These are phyloP conservation scores for Aegilops bicornis DNA, from an alignment of 176 grass and related monocot species.

Conservation along the genomic window DNA sequence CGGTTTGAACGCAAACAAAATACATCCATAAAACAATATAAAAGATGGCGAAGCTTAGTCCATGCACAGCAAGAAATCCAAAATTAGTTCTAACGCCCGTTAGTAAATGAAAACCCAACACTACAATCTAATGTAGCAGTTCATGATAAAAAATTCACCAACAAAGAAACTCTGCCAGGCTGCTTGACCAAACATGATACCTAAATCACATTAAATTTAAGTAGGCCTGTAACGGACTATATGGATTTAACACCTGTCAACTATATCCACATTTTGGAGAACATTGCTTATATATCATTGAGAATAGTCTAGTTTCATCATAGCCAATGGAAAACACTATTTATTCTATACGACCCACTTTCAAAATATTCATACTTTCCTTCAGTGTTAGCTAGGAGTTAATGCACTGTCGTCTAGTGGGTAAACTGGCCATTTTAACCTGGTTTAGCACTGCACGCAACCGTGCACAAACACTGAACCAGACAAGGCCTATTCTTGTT, in stretches of 20 bases:
- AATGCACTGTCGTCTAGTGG: background rate
- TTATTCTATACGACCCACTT: background rate
- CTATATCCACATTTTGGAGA: background rate
- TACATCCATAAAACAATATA: background rate
- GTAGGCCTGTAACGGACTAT: background rate
- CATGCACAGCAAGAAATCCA: background rate
- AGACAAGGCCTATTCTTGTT: background rate
- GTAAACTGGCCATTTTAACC: background rate
- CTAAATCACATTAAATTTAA: background rate
- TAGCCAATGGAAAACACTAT: background rate
- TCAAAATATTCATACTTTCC: background rate
- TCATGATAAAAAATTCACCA: background rate
- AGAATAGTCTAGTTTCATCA: background rate
- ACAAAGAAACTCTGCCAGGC: background rate
- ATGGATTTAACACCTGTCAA: background rate
- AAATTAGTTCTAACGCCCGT: background rate
- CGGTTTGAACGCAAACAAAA: background rate
- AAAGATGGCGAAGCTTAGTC: background rate
- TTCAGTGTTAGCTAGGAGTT: background rate
- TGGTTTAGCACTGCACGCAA: background rate
- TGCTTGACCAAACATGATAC: background rate
- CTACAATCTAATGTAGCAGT: background rate
- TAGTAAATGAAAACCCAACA: conserved; percentile 1
- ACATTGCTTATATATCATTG: background rate
- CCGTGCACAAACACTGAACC: background rate